These are phyloP conservation scores for Chytriomyces sp. DNA, from an alignment of 192 early-diverging fungal genomes.

Conservation along the genomic window DNA sequence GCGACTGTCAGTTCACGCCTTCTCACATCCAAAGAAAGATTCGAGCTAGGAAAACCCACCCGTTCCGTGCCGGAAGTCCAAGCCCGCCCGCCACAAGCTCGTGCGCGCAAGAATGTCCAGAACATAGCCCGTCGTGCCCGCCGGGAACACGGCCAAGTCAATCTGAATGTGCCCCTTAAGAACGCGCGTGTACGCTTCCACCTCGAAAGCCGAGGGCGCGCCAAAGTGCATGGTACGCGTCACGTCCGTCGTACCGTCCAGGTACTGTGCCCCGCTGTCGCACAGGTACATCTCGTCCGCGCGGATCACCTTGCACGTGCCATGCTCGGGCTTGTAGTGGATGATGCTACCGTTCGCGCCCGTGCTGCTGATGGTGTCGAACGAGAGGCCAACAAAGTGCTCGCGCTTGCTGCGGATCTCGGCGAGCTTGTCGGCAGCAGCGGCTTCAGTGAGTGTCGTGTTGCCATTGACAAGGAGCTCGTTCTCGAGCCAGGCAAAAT, in stretches of 20 bases:
- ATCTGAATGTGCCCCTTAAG: slow-evolving; percentile 97
- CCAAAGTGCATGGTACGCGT: slow-evolving; percentile 94
- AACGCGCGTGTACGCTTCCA: slow-evolving; percentile 94
- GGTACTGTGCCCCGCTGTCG: slow-evolving; percentile 96
- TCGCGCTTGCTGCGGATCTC: slow-evolving; percentile 71
- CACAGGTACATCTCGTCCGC: slow-evolving; percentile 83
- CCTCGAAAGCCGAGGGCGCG: slow-evolving; percentile 79
- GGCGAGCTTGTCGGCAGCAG: slow-evolving; percentile 84
- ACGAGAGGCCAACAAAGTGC: slow-evolving; percentile 90
- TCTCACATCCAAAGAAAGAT: too few relatives aligned
- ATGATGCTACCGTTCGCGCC: slow-evolving; percentile 98
- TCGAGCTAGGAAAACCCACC: too few relatives aligned
- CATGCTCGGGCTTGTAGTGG: slow-evolving; percentile 91
- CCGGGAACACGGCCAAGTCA: slow-evolving; percentile 86
- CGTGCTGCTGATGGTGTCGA: slow-evolving; percentile 94
- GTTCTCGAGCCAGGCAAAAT: slow-evolving; percentile 95
- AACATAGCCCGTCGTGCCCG: slow-evolving; percentile 74
- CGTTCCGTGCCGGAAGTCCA: slow-evolving; percentile 97
- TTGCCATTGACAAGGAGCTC: slow-evolving; percentile 73
- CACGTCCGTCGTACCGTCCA: slow-evolving; percentile 96
- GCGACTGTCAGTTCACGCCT: too few relatives aligned
- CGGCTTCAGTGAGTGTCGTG: slow-evolving; percentile 73
- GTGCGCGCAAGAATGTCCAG: slow-evolving; percentile 86
- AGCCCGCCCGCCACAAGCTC: slow-evolving; percentile 87
- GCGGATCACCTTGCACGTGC: slow-evolving; percentile 74